Base-by-base conservation (phyloP, 192 early-diverging fungal genomes). In the Umbelopsis ramanniana region DNA sequence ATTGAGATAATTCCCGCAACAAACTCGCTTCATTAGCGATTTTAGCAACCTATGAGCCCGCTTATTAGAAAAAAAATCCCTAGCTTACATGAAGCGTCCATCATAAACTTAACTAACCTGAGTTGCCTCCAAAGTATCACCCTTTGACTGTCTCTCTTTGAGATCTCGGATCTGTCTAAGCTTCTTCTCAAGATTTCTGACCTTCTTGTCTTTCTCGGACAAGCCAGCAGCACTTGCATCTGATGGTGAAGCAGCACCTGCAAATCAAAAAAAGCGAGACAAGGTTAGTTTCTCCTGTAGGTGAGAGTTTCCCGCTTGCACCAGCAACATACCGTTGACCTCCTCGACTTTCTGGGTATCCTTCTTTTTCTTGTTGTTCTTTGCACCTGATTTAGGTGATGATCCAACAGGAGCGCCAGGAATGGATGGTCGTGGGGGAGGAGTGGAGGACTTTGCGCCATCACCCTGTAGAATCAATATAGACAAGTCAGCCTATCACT, bases 151-250 rank as follows among this genome's bases (percentile, higher is more conserved):
- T 72, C 89, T 91, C 47, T 89, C 88, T 75, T 93, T 95, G 48
- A 99, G 85, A 52, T 92, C 92, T 43, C 83, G 83, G 79, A 99
- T 98, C 81, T 95, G 92, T 72, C 90, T 89, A 55, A 98, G 76
- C 81, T 98, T 99, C 84, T 97, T 99, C 66, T 93, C 90, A 21
- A 98, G 78, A 37, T 84, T 87, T 54, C 95, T 90, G 70, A 96
- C 84, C 78, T 92, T 93, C 86, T 97, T 99, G 66, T 96, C 89
- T 19, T 86, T 84, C 63, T 96, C 95, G 8, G 89, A 73, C 29
- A 74, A 82, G 54, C 73, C 80, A 10, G 70, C 70, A n/a, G 82
- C 74, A 0, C 6, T 45, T 53, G 76, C 68, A 11, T 73, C 74
- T 37, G 68, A 66, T 14, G 57, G 38, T 5, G 23, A 66, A n/a